Evolutionary conservation across 2,329 filamentous ascomycete species (phyloP), one percentile per base, ranked within the genome.

Genomic region (Lasiodiplodia hormozganensis): DNA sequence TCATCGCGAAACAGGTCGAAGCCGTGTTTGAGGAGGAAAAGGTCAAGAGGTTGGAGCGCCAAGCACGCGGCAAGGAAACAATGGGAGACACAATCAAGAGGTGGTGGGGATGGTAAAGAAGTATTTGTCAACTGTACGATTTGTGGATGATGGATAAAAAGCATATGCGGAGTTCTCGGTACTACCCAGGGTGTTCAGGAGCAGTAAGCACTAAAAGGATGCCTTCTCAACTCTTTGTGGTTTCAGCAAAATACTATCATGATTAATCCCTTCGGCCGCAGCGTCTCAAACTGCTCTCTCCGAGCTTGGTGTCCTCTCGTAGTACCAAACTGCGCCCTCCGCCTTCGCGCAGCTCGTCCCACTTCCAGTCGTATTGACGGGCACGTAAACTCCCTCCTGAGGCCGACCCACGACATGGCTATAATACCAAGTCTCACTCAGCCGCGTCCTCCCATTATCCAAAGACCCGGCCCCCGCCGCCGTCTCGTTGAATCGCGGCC

Each of bases 341-440:
- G 83, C 76, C 74, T 82, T 86, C 6, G 87, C 88, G 74, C 88
- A 90, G 71, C 81, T 88, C 28, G 84, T 85, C 28, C 18, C 40
- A 53, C 82, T 73, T 18, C 66, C 66, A 25, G 85, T 78, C 21
- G 80, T 86, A 67, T 85, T 83, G 2, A 83, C 80, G 5, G 83
- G 81, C 28, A 85, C 73, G 11, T 79, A 82, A 51, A 84, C 76
- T 2, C 80, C 82, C 67, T 83, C 78, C 78, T 90, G 89, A 7
- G 87, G 84, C 18, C 82, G 77, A 3, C 89, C 89, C 67, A 82
- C 73, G 65, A 87, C 85, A 76, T 90, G 85, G 76, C 86, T 84
- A 73, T 90, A 90, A 74, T 91, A 91, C 88, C 88, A 91, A 14
- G 89, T 82, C 82, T 92, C 89, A 69, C 76, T 84, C 58, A 91